phyloP scores from a whole-genome alignment of 306 rosid species.

The Inga laurina region DNA sequence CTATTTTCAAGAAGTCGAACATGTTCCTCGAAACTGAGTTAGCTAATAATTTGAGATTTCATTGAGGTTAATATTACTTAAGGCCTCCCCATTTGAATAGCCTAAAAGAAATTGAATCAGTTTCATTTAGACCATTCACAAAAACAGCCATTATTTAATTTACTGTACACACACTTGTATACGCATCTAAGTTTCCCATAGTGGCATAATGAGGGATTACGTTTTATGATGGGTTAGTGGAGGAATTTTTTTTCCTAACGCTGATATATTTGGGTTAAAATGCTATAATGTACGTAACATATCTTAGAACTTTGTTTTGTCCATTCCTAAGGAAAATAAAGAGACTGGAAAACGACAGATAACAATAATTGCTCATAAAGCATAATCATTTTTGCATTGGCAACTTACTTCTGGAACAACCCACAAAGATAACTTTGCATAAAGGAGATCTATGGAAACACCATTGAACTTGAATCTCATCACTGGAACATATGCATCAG shows the following conservation, averaged over 20 bases:
- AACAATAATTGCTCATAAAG: slow-evolving; percentile 14
- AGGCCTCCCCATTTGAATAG: slow-evolving; percentile 31
- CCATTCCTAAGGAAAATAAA: background rate
- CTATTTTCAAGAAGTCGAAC: slow-evolving; percentile 56
- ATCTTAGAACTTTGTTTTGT: background rate
- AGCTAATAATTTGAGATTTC: slow-evolving; percentile 29
- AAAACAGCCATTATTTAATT: background rate
- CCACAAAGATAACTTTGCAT: slow-evolving; percentile 87
- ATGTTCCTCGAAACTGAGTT: slow-evolving; percentile 40
- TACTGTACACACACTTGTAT: background rate
- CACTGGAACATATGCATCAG: slow-evolving; percentile 94
- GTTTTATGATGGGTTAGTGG: background rate
- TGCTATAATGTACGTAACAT: background rate
- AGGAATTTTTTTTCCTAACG: background rate
- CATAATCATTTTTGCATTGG: background rate
- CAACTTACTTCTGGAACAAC: slow-evolving; percentile 92
- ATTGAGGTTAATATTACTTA: background rate
- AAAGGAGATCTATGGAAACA: slow-evolving; percentile 89
- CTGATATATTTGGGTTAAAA: background rate
- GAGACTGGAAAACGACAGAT: background rate
- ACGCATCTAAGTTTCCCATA: background rate
- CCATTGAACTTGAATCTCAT: slow-evolving; percentile 80
- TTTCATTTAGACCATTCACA: background rate
- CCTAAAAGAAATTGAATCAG: background rate
- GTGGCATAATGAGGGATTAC: background rate